Evolutionary conservation across 139 green algal genomes (phyloP).

Genomic region (Chlorella ohadii): DNA sequence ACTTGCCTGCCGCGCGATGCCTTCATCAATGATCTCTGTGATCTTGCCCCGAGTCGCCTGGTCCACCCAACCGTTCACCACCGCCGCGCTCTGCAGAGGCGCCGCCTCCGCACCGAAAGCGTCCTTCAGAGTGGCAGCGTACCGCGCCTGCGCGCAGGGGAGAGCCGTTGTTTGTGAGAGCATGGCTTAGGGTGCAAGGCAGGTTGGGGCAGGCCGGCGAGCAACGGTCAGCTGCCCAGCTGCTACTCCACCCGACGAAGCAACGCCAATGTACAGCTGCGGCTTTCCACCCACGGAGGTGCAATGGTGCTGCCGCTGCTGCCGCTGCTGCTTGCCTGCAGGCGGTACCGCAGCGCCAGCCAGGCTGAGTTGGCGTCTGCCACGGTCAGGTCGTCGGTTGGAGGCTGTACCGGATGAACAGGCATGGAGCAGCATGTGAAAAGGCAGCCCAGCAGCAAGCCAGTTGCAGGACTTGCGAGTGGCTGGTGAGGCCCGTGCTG

Average conservation of each 20-base stretch:
- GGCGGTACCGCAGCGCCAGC: slow-evolving; percentile 12
- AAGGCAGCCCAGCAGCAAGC: too few relatives aligned
- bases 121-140: not conserved
- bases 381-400: slow-evolving; percentile 12
- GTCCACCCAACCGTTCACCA: slow-evolving; percentile 41
- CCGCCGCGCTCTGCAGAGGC: slow-evolving; percentile 5
- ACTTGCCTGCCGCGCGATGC: not conserved
- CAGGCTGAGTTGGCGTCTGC: slow-evolving; percentile 39
- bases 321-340: not conserved
- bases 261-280: too few relatives aligned
- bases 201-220: too few relatives aligned
- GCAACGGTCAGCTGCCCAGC: too few relatives aligned
- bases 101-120: not conserved
- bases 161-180: too few relatives aligned
- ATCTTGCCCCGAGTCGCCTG: slow-evolving; percentile 43
- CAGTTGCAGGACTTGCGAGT: too few relatives aligned
- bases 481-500: too few relatives aligned
- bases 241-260: too few relatives aligned
- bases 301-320: too few relatives aligned
- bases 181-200: too few relatives aligned
- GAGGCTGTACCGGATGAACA: not conserved
- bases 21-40: slow-evolving; percentile 34
- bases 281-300: too few relatives aligned
- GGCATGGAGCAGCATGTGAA: not conserved
- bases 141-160: not conserved